Percentiles rank a stretch among this genome's conserved stretches.
These are phyloP conservation scores for Fraxinus pennsylvanica DNA, from an alignment of 257 asterid species.

Conservation along the genomic window DNA sequence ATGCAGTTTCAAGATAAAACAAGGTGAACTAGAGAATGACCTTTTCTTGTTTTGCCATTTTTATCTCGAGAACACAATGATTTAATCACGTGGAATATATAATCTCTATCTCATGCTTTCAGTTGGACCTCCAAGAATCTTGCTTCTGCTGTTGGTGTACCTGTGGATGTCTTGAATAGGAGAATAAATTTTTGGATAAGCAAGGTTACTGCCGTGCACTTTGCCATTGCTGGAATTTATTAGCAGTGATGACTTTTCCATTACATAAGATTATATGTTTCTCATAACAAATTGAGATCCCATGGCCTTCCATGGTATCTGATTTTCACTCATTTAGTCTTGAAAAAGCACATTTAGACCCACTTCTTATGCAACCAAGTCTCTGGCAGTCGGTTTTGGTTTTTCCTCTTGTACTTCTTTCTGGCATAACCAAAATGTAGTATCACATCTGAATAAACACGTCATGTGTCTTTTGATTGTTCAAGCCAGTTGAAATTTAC, in stretches of 20 bases:
- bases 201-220: slow-evolving; percentile 55
- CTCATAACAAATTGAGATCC: not conserved
- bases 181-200: slow-evolving; percentile 85
- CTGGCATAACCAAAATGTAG: not conserved
- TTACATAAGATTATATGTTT: not conserved
- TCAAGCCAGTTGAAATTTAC: not conserved
- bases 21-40: slow-evolving; percentile 46
- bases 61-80: slow-evolving; percentile 5
- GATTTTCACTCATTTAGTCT: slow-evolving; percentile 12
- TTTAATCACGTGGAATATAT: slow-evolving; percentile 10
- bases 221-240: not conserved
- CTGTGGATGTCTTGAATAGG: slow-evolving; percentile 70
- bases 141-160: slow-evolving; percentile 83
- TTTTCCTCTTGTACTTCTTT: not conserved
- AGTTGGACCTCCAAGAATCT: slow-evolving; percentile 90
- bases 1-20: slow-evolving; percentile 84
- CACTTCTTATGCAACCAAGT: not conserved
- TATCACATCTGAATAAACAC: not conserved
- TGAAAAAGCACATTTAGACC: not conserved
- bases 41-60: slow-evolving; percentile 1
- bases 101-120: slow-evolving; percentile 24
- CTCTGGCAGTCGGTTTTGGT: not conserved
- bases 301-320: slow-evolving; percentile 1
- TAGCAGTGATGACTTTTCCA: not conserved
- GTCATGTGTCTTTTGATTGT: slow-evolving; percentile 2